Conservation (phyloP, 805 yeast genomes). For the Ogataea paraovalis region DNA sequence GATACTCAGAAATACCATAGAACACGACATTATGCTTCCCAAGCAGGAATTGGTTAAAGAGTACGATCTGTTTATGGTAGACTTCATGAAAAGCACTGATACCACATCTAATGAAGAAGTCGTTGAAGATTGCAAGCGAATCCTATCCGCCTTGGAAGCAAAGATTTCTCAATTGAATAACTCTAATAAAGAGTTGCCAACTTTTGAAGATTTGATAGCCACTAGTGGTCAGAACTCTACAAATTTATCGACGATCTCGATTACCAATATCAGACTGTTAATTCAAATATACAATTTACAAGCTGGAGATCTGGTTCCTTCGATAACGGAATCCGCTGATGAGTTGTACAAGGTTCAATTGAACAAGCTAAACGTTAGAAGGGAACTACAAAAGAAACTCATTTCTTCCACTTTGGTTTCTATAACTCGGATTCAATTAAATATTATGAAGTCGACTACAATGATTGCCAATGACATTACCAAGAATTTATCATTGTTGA, state of each 20-base stretch:
- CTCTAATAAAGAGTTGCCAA: conserved; percentile 24
- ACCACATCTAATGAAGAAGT: conserved; percentile 7
- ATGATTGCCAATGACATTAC: conserved; percentile 30
- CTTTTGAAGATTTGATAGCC: conserved; percentile 29
- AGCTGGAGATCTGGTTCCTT: conserved; percentile 22
- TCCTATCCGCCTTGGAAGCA: conserved; percentile 20
- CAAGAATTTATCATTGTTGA: conserved; percentile 28
- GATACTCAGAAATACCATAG: conserved; percentile 33
- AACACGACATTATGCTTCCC: conserved; percentile 33
- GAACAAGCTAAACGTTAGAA: conserved; percentile 32
- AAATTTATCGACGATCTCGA: conserved; percentile 20
- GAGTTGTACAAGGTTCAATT: conserved; percentile 35
- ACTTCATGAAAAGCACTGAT: conserved; percentile 26
- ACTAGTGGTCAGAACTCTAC: conserved; percentile 28
- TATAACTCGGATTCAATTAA: conserved; percentile 36
- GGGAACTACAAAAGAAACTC: conserved; percentile 31
- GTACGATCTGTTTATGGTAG: conserved; percentile 39
- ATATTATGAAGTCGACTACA: conserved; percentile 32
- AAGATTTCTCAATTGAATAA: conserved; percentile 20
- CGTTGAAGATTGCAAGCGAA: conserved; percentile 18
- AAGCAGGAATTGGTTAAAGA: conserved; percentile 36
- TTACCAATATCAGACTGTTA: conserved; percentile 20
- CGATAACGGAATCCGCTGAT: conserved; percentile 32
- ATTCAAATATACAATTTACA: conserved; percentile 21
- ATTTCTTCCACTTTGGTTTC: conserved; percentile 31